Percentiles rank a stretch among this genome's conserved stretches.
These are phyloP conservation scores for Heracleum sosnowskyi DNA, from an alignment of 129 eudicot species.

Conservation along the genomic window DNA sequence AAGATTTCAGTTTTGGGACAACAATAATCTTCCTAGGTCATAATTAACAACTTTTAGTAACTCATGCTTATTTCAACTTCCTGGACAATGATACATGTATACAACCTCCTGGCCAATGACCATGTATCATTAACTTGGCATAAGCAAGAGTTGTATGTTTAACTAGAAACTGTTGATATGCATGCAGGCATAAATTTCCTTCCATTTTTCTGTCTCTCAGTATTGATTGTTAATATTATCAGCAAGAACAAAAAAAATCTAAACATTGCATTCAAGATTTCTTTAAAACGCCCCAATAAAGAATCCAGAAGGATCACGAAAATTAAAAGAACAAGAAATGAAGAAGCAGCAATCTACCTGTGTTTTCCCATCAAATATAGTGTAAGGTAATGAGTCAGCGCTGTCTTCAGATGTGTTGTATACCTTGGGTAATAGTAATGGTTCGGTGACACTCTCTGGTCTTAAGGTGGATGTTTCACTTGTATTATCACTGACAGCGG, in stretches of 20 bases:
- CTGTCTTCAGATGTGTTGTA: slow-evolving; percentile 8
- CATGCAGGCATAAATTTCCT: background rate
- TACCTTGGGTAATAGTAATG: slow-evolving; percentile 27
- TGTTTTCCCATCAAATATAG: slow-evolving; percentile 15
- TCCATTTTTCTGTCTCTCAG: background rate
- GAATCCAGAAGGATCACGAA: background rate
- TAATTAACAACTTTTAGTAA: background rate
- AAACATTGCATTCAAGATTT: background rate
- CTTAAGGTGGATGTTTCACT: slow-evolving; percentile 12
- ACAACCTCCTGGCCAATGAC: background rate
- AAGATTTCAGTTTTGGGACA: background rate
- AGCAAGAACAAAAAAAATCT: background rate
- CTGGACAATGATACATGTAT: background rate
- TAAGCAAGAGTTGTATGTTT: background rate
- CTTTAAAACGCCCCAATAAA: background rate
- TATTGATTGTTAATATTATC: background rate
- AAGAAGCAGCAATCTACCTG: slow-evolving; percentile 22
- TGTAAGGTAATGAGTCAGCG: slow-evolving; percentile 16
- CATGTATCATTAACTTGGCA: background rate
- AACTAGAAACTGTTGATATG: background rate
- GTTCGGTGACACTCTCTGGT: slow-evolving; percentile 21
- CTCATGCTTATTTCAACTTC: background rate
- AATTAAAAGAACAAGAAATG: background rate
- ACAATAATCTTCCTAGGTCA: background rate
- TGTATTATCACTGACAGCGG: slow-evolving; percentile 4